Base-by-base conservation (phyloP, 2,329 filamentous ascomycete genomes). In the Bimuria novae-zelandiae region DNA sequence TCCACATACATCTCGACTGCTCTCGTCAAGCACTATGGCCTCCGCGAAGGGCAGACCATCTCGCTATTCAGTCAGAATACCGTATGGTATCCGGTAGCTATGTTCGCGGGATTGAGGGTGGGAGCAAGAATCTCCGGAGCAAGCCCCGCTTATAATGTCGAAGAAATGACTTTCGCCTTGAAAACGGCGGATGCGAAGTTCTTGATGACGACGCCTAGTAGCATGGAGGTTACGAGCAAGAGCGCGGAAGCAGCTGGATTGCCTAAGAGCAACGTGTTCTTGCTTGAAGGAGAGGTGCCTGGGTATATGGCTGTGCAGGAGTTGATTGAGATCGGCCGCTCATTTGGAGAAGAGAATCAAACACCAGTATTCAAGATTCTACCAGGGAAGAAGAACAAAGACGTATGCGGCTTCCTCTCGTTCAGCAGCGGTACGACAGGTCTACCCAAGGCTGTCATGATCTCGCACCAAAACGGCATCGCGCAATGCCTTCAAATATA, bases 121-220 rank as follows among this genome's bases (percentile, higher is more conserved):
- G 82, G 78, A 57, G 85, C 81, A 7, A 78, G 84, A 25, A 82
- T 87, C 1, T 84, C 80, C 2, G 85, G 86, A 1, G 85, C 84
- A 0, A 84, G 79, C 14, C 85, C 86, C 0, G 85, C 84, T 0
- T 89, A 88, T 69, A 87, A 83, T 51, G 77, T 83, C 14, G 86
- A 89, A 44, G 86, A 89, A 60, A 87, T 89, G 82, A 81, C 79
- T 1, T 87, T 87, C 67, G 84, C 84, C 1, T 72, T 89, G 2
- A 80, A 82, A 60, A 85, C 79, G 1, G 82, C 78, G 0, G 74
- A 81, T 29, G 80, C 82, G 2, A 84, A 80, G 56, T 82, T 84
- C 54, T 63, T 87, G 8, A 79, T 87, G 70, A 86, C 84, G 0
- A 76, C 82, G 2, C 78, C 79, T 0, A 77, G 78, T 14, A 80